phyloP scores from a whole-genome alignment of 331 rosid species.

The Cydonia oblonga region DNA sequence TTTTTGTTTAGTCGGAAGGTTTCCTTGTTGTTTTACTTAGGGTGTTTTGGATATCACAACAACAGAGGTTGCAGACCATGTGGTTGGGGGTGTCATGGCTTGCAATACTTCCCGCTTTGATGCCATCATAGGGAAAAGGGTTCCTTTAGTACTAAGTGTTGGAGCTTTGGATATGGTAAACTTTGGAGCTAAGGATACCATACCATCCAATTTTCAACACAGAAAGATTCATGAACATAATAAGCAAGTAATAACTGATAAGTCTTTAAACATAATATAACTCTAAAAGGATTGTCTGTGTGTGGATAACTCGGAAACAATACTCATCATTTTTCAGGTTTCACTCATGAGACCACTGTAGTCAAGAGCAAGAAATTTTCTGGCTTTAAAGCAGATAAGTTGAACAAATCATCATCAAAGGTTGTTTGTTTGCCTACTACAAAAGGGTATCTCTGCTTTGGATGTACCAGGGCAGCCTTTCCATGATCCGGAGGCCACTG shows the following conservation, averaged over 20 bases:
- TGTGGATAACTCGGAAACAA: neutral
- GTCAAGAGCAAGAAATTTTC: conserved; percentile 74
- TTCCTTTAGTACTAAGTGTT: conserved; percentile 67
- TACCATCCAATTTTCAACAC: conserved; percentile 43
- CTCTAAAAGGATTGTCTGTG: neutral
- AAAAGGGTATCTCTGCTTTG: conserved; percentile 82
- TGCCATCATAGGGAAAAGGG: conserved; percentile 51
- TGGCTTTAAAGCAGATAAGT: conserved; percentile 59
- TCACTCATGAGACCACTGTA: conserved; percentile 72
- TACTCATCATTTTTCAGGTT: conserved; percentile 35
- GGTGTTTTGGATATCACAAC: conserved; percentile 84
- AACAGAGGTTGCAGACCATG: conserved; percentile 78
- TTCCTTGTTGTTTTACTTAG: conserved; percentile 27
- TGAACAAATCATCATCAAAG: conserved; percentile 55
- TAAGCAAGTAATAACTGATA: conserved; percentile 68
- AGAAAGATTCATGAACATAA: conserved; percentile 71
- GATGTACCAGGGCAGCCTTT: conserved; percentile 72
- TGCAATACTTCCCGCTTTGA: conserved; percentile 73
- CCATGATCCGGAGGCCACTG: conserved; percentile 51
- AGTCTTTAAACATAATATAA: neutral
- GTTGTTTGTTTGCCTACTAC: conserved; percentile 71
- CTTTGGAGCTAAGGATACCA: conserved; percentile 71
- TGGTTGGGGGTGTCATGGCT: conserved; percentile 83
- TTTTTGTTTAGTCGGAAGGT: neutral
- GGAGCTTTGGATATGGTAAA: conserved; percentile 95